Conservation (phyloP, 2,329 filamentous ascomycete species). For the Colletotrichum karsti region DNA sequence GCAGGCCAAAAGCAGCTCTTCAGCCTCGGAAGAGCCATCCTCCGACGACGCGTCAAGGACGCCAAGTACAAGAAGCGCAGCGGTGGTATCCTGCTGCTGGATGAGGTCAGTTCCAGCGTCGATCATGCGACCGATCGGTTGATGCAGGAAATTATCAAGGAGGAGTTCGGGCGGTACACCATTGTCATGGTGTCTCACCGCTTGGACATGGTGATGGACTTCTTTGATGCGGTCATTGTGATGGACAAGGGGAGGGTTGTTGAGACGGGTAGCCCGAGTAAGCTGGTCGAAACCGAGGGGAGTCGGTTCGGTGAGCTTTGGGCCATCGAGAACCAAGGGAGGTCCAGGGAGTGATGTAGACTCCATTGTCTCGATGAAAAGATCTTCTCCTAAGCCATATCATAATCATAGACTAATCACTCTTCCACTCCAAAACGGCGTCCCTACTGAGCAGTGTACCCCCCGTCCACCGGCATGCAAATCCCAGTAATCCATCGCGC, state of each 20-base stretch:
- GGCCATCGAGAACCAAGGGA: constrained; percentile 33
- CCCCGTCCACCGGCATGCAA: neutral
- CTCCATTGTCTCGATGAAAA: too few species aligned
- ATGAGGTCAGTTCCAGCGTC: constrained; percentile 53
- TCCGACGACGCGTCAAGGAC: constrained; percentile 48
- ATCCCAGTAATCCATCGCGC: neutral
- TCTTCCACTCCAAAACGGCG: too few species aligned
- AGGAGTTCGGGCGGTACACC: constrained; percentile 56
- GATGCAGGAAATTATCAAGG: constrained; percentile 50
- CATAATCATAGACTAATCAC: too few species aligned
- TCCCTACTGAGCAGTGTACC: neutral
- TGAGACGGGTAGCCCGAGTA: constrained; percentile 33
- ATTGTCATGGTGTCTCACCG: constrained; percentile 60
- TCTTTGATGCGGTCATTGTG: constrained; percentile 56
- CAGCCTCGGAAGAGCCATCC: constrained; percentile 63
- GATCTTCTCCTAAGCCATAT: too few species aligned
- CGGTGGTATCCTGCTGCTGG: constrained; percentile 46
- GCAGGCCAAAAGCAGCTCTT: constrained; percentile 69
- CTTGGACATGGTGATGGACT: constrained; percentile 60
- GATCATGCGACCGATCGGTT: constrained; percentile 49
- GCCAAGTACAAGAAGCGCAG: constrained; percentile 10
- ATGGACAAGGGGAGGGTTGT: constrained; percentile 57
- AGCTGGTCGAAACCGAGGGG: constrained; percentile 30
- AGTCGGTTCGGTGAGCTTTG: constrained; percentile 42
- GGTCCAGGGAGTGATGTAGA: neutral